A percentile compares a stretch with the other conserved stretches of the same genome.
phyloP scores from a whole-genome alignment of 75 land plant species.

The Pinus albicaulis region DNA sequence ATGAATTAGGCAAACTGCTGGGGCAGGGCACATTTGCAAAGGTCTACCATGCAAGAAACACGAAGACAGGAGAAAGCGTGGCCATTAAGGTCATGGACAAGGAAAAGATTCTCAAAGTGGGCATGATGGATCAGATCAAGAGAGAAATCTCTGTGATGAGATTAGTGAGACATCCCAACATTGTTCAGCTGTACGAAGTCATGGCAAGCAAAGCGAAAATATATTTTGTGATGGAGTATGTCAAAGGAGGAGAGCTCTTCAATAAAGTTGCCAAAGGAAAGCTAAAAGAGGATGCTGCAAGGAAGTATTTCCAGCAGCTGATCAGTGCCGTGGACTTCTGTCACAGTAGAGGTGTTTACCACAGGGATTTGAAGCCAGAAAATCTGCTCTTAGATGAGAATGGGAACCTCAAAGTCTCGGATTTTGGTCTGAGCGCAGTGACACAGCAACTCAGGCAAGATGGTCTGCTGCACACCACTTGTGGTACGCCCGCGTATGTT shows the following conservation, averaged over 20 bases:
- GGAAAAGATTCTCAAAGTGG: constrained; percentile 54
- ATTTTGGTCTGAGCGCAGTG: constrained; percentile 61
- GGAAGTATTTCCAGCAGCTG: constrained; percentile 63
- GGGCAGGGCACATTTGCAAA: constrained; percentile 85
- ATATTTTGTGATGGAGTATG: constrained; percentile 59
- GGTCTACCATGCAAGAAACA: constrained; percentile 56
- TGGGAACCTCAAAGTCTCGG: constrained; percentile 51
- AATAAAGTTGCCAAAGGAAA: constrained; percentile 36
- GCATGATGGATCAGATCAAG: constrained; percentile 42
- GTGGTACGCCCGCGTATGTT: constrained; percentile 53
- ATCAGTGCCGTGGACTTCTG: constrained; percentile 47
- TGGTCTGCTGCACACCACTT: constrained; percentile 50
- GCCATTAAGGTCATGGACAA: constrained; percentile 76
- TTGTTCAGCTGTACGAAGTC: constrained; percentile 57
- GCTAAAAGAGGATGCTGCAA: constrained; percentile 56
- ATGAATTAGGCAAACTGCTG: constrained; percentile 56
- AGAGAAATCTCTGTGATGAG: constrained; percentile 54
- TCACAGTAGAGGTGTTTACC: constrained; percentile 49
- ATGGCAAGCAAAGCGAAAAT: constrained; percentile 66
- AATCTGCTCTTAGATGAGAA: constrained; percentile 41
- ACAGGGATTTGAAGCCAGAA: constrained; percentile 50
- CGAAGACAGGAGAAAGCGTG: constrained; percentile 43
- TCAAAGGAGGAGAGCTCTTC: constrained; percentile 50
- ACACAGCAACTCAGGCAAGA: constrained; percentile 44
- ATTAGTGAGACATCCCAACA: constrained; percentile 51